Percentiles rank a stretch among this genome's conserved stretches.
Evolutionary conservation across 371 early-diverging fungal species (phyloP).

Genomic region (Saksenaea oblongispora): DNA sequence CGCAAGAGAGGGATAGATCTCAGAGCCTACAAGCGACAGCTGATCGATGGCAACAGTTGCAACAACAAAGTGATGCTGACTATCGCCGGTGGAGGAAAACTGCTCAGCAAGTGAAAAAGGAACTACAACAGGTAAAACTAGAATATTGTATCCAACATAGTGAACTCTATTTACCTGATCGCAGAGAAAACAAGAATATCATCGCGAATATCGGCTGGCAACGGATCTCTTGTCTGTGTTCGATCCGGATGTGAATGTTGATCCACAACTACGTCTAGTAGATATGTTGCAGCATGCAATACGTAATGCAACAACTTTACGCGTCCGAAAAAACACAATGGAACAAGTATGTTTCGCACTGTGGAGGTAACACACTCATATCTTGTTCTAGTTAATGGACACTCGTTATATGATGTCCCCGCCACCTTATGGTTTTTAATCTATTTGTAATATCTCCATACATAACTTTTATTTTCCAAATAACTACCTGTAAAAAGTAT

Average conservation of each 20-base stretch:
- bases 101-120: neutral
- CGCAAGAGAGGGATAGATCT: conserved; percentile 33
- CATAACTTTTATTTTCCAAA: too few relatives aligned
- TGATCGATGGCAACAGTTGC: neutral
- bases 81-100: neutral
- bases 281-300: conserved; percentile 11
- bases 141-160: neutral
- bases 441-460: too few relatives aligned
- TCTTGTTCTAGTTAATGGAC: neutral
- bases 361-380: neutral
- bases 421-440: too few relatives aligned
- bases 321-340: neutral
- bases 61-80: neutral
- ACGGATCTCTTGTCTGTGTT: conserved; percentile 7
- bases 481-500: too few relatives aligned
- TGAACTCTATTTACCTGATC: too few relatives aligned
- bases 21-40: conserved; percentile 17
- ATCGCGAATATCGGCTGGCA: conserved; percentile 6
- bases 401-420: neutral
- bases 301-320: conserved; percentile 1
- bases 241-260: neutral
- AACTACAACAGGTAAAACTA: neutral
- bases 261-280: conserved; percentile 2
- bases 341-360: neutral
- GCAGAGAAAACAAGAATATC: conserved; percentile 12